phyloP scores from a whole-genome alignment of 768 basidiomycete genomes.

The Russula sp. region DNA sequence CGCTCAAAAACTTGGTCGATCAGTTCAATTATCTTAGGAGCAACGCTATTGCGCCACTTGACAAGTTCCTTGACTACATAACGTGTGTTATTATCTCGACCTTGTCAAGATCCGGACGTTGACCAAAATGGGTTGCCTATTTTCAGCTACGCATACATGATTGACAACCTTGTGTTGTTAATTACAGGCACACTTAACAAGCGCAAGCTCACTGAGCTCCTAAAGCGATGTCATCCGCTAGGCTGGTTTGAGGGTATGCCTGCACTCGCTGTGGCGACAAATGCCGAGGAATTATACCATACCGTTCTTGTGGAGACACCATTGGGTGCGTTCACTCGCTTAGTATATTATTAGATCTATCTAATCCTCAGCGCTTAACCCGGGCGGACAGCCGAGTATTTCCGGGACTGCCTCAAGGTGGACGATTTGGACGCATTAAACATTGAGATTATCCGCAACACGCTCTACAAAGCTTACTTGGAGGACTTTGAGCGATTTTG shows the following conservation, averaged over 20 bases:
- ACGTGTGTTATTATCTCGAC: slow-evolving; percentile 58
- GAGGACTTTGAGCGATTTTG: slow-evolving; percentile 94
- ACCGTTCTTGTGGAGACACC: slow-evolving; percentile 97
- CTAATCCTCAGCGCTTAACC: neutral
- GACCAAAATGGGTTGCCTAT: slow-evolving; percentile 8
- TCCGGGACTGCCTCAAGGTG: slow-evolving; percentile 92
- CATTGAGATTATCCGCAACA: slow-evolving; percentile 99
- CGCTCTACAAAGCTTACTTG: slow-evolving; percentile 97
- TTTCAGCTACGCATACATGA: slow-evolving; percentile 94
- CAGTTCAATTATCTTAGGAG: slow-evolving; percentile 93
- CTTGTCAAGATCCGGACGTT: neutral
- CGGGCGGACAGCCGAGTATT: slow-evolving; percentile 73
- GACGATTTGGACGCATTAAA: slow-evolving; percentile 97
- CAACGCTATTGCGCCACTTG: slow-evolving; percentile 87
- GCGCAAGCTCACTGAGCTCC: slow-evolving; percentile 92
- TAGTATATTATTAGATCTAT: neutral
- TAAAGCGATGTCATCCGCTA: slow-evolving; percentile 95
- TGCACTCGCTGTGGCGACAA: slow-evolving; percentile 97
- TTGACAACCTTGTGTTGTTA: slow-evolving; percentile 96
- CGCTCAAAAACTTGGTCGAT: slow-evolving; percentile 91
- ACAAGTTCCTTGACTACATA: slow-evolving; percentile 95
- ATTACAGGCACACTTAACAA: slow-evolving; percentile 98
- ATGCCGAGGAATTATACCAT: slow-evolving; percentile 96
- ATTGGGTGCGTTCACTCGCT: slow-evolving; percentile 60
- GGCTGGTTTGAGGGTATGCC: slow-evolving; percentile 99